Evolutionary conservation across 176 grass and related monocot species (phyloP).

Genomic region (Thinopyrum elongatum): DNA sequence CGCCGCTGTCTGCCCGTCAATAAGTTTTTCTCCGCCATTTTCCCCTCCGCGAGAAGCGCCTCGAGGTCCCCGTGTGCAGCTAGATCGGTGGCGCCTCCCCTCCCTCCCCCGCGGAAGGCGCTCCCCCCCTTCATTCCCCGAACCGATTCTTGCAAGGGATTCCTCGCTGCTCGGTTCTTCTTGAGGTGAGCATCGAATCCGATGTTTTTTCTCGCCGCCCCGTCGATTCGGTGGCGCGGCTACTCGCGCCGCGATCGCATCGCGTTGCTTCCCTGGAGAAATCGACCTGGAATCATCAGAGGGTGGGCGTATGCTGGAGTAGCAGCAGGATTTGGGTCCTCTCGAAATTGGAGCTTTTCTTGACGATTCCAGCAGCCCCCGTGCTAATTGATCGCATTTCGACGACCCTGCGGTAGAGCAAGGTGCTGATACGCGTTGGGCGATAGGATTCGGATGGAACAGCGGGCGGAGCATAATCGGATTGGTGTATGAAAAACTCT

Average conservation of each 20-base stretch:
- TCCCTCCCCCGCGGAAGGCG: not conserved
- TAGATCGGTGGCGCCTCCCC: constrained; percentile 38
- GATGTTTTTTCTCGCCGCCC: not conserved
- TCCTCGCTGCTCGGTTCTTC: constrained; percentile 18
- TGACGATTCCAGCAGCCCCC: not conserved
- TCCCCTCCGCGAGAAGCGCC: not conserved
- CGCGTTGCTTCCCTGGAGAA: not conserved
- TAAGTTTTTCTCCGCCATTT: not conserved
- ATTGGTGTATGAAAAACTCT: not conserved
- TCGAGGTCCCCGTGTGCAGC: constrained; percentile 7
- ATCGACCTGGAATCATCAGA: not conserved
- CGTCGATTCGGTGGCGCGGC: not conserved
- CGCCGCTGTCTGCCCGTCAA: not conserved
- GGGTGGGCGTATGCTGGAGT: not conserved
- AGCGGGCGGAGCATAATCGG: not conserved
- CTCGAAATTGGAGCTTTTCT: not conserved
- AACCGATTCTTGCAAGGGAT: not conserved
- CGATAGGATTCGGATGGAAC: not conserved
- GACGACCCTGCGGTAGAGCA: not conserved
- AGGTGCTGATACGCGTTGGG: not conserved
- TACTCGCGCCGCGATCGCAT: not conserved
- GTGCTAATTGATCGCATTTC: not conserved
- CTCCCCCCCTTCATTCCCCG: not conserved
- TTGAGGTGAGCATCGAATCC: constrained; percentile 29
- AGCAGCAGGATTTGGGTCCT: constrained; percentile 5